phyloP scores from a whole-genome alignment of 768 basidiomycete genomes.

The Tremella fuciformis region DNA sequence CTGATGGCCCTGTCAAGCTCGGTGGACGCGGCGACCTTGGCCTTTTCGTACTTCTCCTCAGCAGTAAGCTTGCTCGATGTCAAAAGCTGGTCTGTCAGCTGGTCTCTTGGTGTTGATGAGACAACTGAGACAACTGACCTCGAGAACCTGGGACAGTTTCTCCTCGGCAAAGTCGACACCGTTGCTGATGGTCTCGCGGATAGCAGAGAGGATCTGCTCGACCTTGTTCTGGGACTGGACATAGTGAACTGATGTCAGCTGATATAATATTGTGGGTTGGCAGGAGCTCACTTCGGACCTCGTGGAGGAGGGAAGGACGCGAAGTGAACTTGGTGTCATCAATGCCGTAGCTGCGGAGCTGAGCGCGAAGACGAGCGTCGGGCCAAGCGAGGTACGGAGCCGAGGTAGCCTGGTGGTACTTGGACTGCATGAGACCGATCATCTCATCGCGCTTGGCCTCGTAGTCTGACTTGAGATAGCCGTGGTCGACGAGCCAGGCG shows the following conservation, averaged over 20 bases:
- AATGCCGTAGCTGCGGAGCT: slow-evolving; percentile 73
- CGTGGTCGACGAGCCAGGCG: slow-evolving; percentile 73
- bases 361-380: slow-evolving; percentile 85
- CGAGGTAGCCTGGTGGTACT: slow-evolving; percentile 61
- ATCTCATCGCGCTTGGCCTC: slow-evolving; percentile 72
- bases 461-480: slow-evolving; percentile 68
- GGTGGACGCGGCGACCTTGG: slow-evolving; percentile 45
- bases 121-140: slow-evolving; percentile 25
- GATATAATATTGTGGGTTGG: neutral
- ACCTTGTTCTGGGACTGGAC: slow-evolving; percentile 63
- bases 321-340: slow-evolving; percentile 62
- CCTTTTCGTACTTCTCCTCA: slow-evolving; percentile 50
- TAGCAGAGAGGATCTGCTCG: slow-evolving; percentile 60
- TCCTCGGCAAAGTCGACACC: slow-evolving; percentile 75
- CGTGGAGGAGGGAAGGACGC: slow-evolving; percentile 70
- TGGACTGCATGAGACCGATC: slow-evolving; percentile 63
- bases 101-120: neutral
- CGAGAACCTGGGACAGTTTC: slow-evolving; percentile 57
- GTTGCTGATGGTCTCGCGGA: slow-evolving; percentile 66
- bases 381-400: slow-evolving; percentile 82
- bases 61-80: slow-evolving; percentile 48
- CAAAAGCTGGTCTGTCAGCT: slow-evolving; percentile 52
- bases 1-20: slow-evolving; percentile 35
- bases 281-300: slow-evolving; percentile 58
- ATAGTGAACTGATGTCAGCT: slow-evolving; percentile 61